Base-by-base conservation (phyloP, 2,329 filamentous ascomycete species). In the Coniosporium tulheliwenetii region DNA sequence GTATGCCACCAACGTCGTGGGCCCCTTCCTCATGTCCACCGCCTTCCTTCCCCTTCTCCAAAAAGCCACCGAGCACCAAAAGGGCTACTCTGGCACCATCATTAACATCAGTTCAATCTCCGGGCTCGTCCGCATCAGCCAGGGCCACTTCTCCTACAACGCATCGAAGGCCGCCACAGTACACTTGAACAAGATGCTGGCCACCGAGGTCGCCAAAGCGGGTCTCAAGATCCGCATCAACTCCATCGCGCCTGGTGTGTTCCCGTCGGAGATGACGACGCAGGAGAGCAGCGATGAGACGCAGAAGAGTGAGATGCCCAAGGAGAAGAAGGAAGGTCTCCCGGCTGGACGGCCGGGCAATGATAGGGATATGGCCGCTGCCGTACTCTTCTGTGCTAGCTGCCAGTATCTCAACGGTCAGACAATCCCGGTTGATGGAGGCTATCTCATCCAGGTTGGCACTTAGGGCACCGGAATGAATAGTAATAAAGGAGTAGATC, bases 221-320 rank as follows among this genome's bases (percentile, higher is more conserved):
- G 63, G 60, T 4, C 56, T 74, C 39, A 71, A 73, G 53, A 66
- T 77, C 39, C 57, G 72, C 10, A 62, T 77, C 45, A 77, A 77
- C 53, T 64, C 59, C 37, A 73, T 77, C 46, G 69, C 71, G 2
- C 73, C 71, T 0, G 70, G 70, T 29, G 62, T 75, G 3, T 76
- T 76, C 52, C 70, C 71, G 0, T 67, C 63, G 10, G 70, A 75
- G 54, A 75, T 76, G 69, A 76, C 71, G 2, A 64, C 71, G 0
- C 59, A 64, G 5, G 64, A 65, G 37, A 67, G 63, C 42, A 64
- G 65, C 31, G 63, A 66, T 12, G 19, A 26, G 19, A 65, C 68
- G 45, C 68, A 75, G 58, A 75, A 74, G 62, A 68, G 62, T 29
- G 55, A 67, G 44, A 61, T 75, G 43, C 63, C 65, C 8, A 72